Evolutionary conservation across 768 basidiomycete species (phyloP).

Genomic region (Serendipita indica): DNA sequence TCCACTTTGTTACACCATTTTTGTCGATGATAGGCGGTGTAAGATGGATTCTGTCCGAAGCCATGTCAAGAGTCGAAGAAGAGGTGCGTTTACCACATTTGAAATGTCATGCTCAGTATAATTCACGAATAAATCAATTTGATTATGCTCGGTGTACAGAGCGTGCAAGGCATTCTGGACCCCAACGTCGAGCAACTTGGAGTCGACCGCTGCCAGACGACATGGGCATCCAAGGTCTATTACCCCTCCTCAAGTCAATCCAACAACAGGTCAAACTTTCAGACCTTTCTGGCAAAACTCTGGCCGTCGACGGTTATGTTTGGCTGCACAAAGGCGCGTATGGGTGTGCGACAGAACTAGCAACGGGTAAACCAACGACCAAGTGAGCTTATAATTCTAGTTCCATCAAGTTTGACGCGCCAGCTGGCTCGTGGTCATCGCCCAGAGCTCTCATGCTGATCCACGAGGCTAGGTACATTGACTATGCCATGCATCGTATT

Average conservation of each 20-base stretch:
- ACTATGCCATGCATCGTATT: constrained; percentile 89
- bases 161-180: neutral
- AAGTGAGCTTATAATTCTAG: constrained; percentile 44
- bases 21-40: neutral
- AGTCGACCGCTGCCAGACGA: too few species aligned
- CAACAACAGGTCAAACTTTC: constrained; percentile 64
- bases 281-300: constrained; percentile 66
- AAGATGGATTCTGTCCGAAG: neutral
- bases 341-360: constrained; percentile 80
- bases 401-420: neutral
- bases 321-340: constrained; percentile 85
- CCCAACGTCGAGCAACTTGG: neutral
- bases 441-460: neutral
- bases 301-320: constrained; percentile 92
- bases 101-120: too few species aligned
- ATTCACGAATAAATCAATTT: too few species aligned
- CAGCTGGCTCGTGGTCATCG: neutral
- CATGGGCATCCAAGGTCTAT: constrained; percentile 87
- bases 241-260: constrained; percentile 83
- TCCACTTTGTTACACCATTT: neutral
- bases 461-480: constrained; percentile 57
- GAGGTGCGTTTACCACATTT: too few species aligned
- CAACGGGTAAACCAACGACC: constrained; percentile 64
- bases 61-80: too few species aligned
- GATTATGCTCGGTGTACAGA: neutral